Evolutionary conservation across 1,284 basidiomycete genomes (phyloP), one percentile per base, ranked within the genome.

Genomic region (Ceratobasidium sp.): DNA sequence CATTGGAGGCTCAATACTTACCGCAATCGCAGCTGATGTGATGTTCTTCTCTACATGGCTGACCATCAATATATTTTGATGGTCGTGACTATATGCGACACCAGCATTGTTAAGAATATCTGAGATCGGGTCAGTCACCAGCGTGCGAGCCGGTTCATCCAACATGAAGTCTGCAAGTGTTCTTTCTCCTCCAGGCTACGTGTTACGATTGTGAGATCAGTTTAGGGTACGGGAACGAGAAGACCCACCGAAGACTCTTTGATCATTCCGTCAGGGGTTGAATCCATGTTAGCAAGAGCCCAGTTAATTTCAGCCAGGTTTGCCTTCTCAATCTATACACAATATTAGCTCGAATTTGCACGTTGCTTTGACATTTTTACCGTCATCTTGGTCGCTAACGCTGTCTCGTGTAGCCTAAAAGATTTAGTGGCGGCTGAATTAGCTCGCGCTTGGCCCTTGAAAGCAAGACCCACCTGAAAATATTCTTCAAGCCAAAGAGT

Each of bases 401-500:
- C 90, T 78, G 88, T 86, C 83, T 94, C 93, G 79, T 95, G 92
- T 20, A 95, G 85, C 80, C 75, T 77, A 46, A 6, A 20, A 12
- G 13, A 15, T 44, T 44, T 4, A 12, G 26, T 7, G 53, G 6
- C 26, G 23, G 12, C 44, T 55, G 61, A 18, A 10, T 26, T 13
- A 56, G 42, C 51, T 39, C 39, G 12, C n/a, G 12, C 23, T 23
- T 13, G n/a, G 46, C 56, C 40, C 40, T 10, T 23, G 10, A 15
- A 3, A 23, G 18, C 33, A 12, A 44, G 33, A 56, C 73, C 42
- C 39, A 58, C 75, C 88, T 91, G 85, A 96, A 95, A 58, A 96
- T 93, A 82, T 96, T 96, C 82, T 92, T 90, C 71, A 93, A 87
- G 1, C 94, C 94, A 81, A 95, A 96, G 5, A 96, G 88, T 82